Evolutionary conservation across 495 filamentous ascomycete genomes (phyloP), one percentile per base, ranked within the genome.

Genomic region (Penicillium lividum): DNA sequence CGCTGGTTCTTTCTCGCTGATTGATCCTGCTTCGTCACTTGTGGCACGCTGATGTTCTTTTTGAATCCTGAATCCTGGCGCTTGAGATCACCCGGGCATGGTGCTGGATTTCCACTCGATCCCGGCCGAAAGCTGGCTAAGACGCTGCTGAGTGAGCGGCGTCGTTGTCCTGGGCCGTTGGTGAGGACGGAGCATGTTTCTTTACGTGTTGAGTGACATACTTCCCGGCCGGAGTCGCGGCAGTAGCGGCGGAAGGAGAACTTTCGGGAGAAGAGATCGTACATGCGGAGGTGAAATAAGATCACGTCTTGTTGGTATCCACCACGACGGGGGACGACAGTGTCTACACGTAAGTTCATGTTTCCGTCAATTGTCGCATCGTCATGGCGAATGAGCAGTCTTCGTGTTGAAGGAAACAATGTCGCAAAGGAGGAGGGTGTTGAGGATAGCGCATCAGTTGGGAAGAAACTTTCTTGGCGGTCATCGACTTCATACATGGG

Each of bases 311-410:
- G 84, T 49, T 73, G 69, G 49, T 71, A 73, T 52, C 84, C 85
- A 11, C 81, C 80, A n/a, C 76, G 63, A 6, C 73, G 76, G 34
- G 77, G 74, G 42, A 91, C 83, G 54, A 88, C 79, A 15, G 92
- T 92, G 69, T 97, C 92, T 50, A 98, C 81, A 43, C 93, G 87
- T 53, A 98, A 81, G 69, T 97, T 97, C 94, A 97, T 96, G 79
- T 98, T 97, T 18, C 94, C 93, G 71, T 98, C 94, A 16, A 87
- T 70, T 4, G 94, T 96, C 36, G 90, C 82, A 73, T 97, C 92
- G 66, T 98, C 94, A 65, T 98, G 94, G 44, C 89, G 85, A 65
- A 98, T 94, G 42, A 82, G 82, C 30, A 98, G 75, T 47, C 88
- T 83, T 63, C 90, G 84, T 31, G 86, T 79, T 9, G 93, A 93